Percentiles rank a stretch among this genome's conserved stretches.
These are phyloP conservation scores for Leersia perrieri DNA, from an alignment of 176 grass and related monocot genomes.

Conservation along the genomic window DNA sequence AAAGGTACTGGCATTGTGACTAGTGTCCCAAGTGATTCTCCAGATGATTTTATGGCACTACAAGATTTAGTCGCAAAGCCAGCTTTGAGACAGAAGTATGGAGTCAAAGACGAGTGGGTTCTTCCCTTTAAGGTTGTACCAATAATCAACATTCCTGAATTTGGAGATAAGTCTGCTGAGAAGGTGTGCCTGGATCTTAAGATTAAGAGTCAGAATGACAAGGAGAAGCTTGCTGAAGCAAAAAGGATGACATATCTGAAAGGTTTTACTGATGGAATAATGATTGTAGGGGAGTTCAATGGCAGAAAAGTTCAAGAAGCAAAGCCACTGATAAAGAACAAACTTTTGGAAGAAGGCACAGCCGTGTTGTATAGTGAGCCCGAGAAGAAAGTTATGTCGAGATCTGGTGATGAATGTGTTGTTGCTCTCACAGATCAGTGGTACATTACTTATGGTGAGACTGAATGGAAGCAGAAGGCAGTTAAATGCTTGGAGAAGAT, in stretches of 20 bases:
- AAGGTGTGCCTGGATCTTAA: constrained; percentile 64
- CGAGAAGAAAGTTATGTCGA: constrained; percentile 73
- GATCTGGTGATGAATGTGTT: constrained; percentile 85
- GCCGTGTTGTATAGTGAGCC: constrained; percentile 71
- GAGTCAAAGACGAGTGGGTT: constrained; percentile 76
- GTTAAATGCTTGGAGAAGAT: constrained; percentile 54
- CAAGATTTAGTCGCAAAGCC: constrained; percentile 64
- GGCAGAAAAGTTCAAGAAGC: constrained; percentile 72
- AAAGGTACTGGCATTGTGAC: constrained; percentile 66
- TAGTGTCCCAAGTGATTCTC: constrained; percentile 73
- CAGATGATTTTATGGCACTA: constrained; percentile 69
- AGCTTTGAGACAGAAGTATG: constrained; percentile 57
- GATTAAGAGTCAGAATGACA: constrained; percentile 77
- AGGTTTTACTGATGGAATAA: constrained; percentile 76
- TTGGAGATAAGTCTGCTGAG: constrained; percentile 69
- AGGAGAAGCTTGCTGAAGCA: constrained; percentile 75
- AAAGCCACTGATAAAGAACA: constrained; percentile 65
- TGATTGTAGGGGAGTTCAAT: constrained; percentile 67
- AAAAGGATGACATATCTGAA: constrained; percentile 71
- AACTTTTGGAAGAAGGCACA: constrained; percentile 50
- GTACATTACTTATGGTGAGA: constrained; percentile 83
- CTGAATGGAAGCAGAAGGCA: constrained; percentile 68
- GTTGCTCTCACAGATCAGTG: constrained; percentile 82
- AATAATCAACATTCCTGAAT: constrained; percentile 78
- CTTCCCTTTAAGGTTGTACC: constrained; percentile 52